Conservation (phyloP, 345 rosid species). For the Moricandia moricandioides region DNA sequence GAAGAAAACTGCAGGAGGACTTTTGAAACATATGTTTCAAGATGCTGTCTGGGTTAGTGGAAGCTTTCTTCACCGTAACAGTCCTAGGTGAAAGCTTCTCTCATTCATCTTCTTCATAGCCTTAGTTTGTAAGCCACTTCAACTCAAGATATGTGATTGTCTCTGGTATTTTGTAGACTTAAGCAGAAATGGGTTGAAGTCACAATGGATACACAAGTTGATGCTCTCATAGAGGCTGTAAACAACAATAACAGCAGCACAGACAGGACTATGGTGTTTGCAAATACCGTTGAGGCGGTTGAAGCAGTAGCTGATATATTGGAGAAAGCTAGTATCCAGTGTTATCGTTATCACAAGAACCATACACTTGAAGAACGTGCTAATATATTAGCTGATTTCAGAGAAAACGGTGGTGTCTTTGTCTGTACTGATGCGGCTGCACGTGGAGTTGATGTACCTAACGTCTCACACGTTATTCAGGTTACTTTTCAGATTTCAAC, state of each 20-base stretch:
- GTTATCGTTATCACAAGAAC: constrained; percentile 82
- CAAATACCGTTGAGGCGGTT: constrained; percentile 87
- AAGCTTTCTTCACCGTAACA: constrained; percentile 87
- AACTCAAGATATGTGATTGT: constrained; percentile 1
- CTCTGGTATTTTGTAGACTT: constrained; percentile 53
- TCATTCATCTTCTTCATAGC: constrained; percentile 11
- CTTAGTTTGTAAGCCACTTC: neutral
- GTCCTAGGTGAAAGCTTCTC: constrained; percentile 65
- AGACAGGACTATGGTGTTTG: constrained; percentile 89
- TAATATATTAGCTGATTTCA: constrained; percentile 56
- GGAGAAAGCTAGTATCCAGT: constrained; percentile 68
- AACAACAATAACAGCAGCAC: constrained; percentile 36
- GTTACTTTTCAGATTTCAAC: constrained; percentile 32
- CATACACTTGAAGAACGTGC: constrained; percentile 79
- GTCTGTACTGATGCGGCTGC: constrained; percentile 99
- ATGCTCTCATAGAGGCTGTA: constrained; percentile 78
- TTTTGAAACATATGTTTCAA: constrained; percentile 85
- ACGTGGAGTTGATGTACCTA: constrained; percentile 94
- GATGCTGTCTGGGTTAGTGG: constrained; percentile 89
- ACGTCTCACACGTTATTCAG: constrained; percentile 91
- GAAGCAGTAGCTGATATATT: constrained; percentile 80
- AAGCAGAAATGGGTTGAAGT: constrained; percentile 87
- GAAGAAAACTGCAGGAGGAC: constrained; percentile 87
- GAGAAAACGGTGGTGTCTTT: constrained; percentile 77
- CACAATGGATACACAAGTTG: constrained; percentile 74